These are phyloP conservation scores for Colletotrichum sp. DNA, from an alignment of 2,329 filamentous ascomycete genomes.

Conservation along the genomic window DNA sequence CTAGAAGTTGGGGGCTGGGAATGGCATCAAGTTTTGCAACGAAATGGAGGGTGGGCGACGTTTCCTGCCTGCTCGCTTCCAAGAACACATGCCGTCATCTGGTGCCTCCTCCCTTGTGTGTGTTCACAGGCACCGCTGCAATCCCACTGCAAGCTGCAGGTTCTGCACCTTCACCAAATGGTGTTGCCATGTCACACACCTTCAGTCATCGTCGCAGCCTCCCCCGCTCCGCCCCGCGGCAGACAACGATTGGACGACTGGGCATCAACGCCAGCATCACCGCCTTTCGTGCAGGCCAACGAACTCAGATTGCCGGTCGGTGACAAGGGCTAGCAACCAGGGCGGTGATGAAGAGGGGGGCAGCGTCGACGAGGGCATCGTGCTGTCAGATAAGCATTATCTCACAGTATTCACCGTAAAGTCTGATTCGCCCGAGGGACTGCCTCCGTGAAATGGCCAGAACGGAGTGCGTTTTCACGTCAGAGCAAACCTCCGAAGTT, in stretches of 20 bases:
- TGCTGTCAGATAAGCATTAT: not conserved
- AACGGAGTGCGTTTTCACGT: not conserved
- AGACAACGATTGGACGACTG: constrained; percentile 1
- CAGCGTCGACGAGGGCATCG: not conserved
- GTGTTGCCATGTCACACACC: constrained; percentile 18
- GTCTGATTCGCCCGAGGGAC: not conserved
- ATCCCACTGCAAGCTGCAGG: constrained; percentile 12
- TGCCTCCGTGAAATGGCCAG: not conserved
- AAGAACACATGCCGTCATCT: constrained; percentile 14
- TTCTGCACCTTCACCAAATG: not conserved
- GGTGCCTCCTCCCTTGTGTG: not conserved
- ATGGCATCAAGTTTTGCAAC: constrained; percentile 6
- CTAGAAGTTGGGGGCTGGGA: constrained; percentile 7
- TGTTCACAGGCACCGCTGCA: constrained; percentile 12
- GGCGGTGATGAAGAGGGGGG: not conserved
- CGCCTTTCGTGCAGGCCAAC: constrained; percentile 1
- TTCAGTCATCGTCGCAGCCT: constrained; percentile 3
- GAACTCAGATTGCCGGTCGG: not conserved
- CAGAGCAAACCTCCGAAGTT: not conserved
- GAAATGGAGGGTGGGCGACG: not conserved
- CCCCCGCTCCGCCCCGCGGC: constrained; percentile 20
- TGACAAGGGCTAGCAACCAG: not conserved
- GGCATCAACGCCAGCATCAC: not conserved
- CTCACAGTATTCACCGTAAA: not conserved
- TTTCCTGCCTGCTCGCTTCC: not conserved